These are phyloP conservation scores for Fomitiporia mediterranea DNA, from an alignment of 1,284 basidiomycete species.

Conservation along the genomic window DNA sequence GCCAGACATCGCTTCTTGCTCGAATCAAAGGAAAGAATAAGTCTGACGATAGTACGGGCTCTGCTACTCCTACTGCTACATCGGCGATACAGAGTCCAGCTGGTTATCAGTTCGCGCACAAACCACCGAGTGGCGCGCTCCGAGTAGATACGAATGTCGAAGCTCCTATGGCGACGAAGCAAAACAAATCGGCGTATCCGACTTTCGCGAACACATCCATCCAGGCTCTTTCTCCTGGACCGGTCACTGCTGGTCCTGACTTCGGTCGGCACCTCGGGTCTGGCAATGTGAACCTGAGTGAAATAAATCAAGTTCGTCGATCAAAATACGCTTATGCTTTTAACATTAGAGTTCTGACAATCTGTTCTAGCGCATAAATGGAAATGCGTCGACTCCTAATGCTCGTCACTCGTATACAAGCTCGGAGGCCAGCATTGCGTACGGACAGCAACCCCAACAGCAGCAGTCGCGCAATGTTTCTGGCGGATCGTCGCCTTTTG, in stretches of 20 bases:
- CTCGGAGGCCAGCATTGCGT: slow-evolving; percentile 56
- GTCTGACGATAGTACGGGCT: slow-evolving; percentile 34
- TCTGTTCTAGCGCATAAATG: slow-evolving; percentile 42
- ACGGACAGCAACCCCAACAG: slow-evolving; percentile 38
- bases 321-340: slow-evolving; percentile 1
- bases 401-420: slow-evolving; percentile 70
- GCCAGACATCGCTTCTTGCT: slow-evolving; percentile 62
- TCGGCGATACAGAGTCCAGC: slow-evolving; percentile 27
- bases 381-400: slow-evolving; percentile 47
- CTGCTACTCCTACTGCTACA: slow-evolving; percentile 15
- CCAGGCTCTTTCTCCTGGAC: slow-evolving; percentile 66
- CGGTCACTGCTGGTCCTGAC: slow-evolving; percentile 77
- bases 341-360: slow-evolving; percentile 5
- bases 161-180: slow-evolving; percentile 51
- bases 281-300: slow-evolving; percentile 64
- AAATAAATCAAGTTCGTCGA: slow-evolving; percentile 55
- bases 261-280: slow-evolving; percentile 62
- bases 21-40: slow-evolving; percentile 66
- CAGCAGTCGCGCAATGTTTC: slow-evolving; percentile 31
- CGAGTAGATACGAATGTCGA: slow-evolving; percentile 63
- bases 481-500: slow-evolving; percentile 43
- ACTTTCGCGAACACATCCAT: slow-evolving; percentile 70
- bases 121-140: slow-evolving; percentile 60
- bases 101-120: slow-evolving; percentile 40
- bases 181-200: slow-evolving; percentile 81